Evolutionary conservation across 2,329 filamentous ascomycete genomes (phyloP).

Genomic region (Fusarium irregulare): DNA sequence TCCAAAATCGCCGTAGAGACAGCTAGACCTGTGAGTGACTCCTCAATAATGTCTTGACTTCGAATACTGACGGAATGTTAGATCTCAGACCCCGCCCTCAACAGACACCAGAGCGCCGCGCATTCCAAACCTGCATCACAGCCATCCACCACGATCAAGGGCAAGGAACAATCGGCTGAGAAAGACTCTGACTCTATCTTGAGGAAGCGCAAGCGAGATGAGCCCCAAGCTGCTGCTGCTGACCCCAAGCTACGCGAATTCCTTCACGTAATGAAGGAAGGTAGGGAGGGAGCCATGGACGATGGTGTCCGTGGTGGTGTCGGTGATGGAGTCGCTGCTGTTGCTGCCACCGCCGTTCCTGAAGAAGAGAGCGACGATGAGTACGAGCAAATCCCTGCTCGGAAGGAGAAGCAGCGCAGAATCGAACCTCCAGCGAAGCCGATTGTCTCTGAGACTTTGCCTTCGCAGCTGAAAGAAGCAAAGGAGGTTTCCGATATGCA

Average conservation of each 20-base stretch:
- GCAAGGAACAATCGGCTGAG: slow-evolving; percentile 38
- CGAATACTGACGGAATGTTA: slow-evolving; percentile 54
- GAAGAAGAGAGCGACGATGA: slow-evolving; percentile 77
- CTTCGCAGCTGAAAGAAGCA: slow-evolving; percentile 36
- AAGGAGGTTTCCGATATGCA: slow-evolving; percentile 20
- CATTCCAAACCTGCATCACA: slow-evolving; percentile 41
- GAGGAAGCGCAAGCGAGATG: slow-evolving; percentile 77
- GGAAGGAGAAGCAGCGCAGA: slow-evolving; percentile 60
- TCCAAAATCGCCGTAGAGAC: slow-evolving; percentile 92
- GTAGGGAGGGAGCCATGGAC: slow-evolving; percentile 50
- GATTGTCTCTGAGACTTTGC: slow-evolving; percentile 32
- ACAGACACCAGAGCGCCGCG: slow-evolving; percentile 44
- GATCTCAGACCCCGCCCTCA: slow-evolving; percentile 58
- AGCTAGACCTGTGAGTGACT: slow-evolving; percentile 76
- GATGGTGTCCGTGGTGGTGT: slow-evolving; percentile 45
- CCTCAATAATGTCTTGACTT: slow-evolving; percentile 31
- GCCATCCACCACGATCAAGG: slow-evolving; percentile 31
- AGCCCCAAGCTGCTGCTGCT: slow-evolving; percentile 60
- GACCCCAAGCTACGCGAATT: slow-evolving; percentile 90
- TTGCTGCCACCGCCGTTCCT: slow-evolving; percentile 53
- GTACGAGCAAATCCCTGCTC: slow-evolving; percentile 73
- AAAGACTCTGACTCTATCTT: slow-evolving; percentile 58
- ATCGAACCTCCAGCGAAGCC: slow-evolving; percentile 45
- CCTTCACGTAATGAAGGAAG: slow-evolving; percentile 80
- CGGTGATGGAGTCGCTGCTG: slow-evolving; percentile 34